phyloP scores from a whole-genome alignment of 148 eudicot species.

The Gaultheria prostrata region DNA sequence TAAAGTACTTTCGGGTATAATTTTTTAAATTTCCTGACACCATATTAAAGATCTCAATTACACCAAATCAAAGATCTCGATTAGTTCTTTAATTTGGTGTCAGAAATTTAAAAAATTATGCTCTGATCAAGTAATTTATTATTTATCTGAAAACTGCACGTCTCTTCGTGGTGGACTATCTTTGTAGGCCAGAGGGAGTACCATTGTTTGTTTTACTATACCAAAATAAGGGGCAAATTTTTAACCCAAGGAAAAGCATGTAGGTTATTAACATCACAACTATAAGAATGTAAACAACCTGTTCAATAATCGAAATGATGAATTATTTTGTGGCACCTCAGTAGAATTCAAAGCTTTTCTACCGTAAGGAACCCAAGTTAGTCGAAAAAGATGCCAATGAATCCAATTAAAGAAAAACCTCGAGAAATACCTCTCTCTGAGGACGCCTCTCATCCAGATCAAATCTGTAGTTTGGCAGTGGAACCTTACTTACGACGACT shows the following conservation, averaged over 20 bases:
- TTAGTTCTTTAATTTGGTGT: too few relatives aligned
- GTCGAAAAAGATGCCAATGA: neutral
- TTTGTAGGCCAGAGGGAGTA: too few relatives aligned
- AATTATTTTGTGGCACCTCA: neutral
- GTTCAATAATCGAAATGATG: neutral
- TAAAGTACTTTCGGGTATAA: too few relatives aligned
- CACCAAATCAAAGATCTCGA: too few relatives aligned
- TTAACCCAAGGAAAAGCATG: neutral
- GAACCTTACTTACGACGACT: conserved; percentile 84
- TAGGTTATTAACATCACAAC: neutral
- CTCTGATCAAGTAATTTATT: too few relatives aligned
- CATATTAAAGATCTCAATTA: too few relatives aligned
- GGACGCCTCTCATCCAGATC: conserved; percentile 99
- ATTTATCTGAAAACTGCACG: too few relatives aligned
- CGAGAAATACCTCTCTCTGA: conserved; percentile 74
- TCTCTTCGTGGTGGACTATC: too few relatives aligned
- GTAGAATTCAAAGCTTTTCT: neutral
- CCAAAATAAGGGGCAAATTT: neutral
- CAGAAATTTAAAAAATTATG: too few relatives aligned
- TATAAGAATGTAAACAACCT: neutral
- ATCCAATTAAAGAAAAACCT: conserved; percentile 1
- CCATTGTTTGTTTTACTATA: neutral
- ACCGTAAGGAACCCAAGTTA: neutral
- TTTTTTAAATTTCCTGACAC: too few relatives aligned
- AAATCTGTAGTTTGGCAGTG: conserved; percentile 93